Evolutionary conservation across 23 red algal species (phyloP).

Genomic region (Pyropia haitanensis): DNA sequence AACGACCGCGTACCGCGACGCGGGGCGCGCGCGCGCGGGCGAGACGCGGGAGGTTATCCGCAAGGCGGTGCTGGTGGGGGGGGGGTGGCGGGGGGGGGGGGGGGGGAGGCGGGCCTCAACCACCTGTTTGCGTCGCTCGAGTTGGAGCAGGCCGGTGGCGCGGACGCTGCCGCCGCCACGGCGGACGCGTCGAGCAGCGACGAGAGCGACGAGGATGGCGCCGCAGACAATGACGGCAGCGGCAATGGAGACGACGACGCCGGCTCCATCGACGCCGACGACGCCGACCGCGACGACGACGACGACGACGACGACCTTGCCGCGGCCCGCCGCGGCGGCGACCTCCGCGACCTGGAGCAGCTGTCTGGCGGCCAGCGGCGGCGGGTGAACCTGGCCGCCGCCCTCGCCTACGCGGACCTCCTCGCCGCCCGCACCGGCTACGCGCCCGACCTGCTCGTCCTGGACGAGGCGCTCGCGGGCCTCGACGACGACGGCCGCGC

Average conservation of each 20-base stretch:
- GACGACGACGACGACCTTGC: not conserved
- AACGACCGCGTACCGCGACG: conserved; percentile 35
- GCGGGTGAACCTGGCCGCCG: conserved; percentile 48
- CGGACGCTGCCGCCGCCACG: too few species aligned
- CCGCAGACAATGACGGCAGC: too few species aligned
- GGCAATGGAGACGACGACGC: too few species aligned
- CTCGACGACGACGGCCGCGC: conserved; percentile 65
- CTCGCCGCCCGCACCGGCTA: conserved; percentile 45
- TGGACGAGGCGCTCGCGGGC: conserved; percentile 70
- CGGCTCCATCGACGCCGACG: not conserved
- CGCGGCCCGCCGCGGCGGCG: not conserved
- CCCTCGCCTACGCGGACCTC: conserved; percentile 65
- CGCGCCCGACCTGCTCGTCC: conserved; percentile 50
- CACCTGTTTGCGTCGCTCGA: too few species aligned
- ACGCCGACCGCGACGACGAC: conserved; percentile 11
- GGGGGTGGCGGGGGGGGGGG: too few species aligned
- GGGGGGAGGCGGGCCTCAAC: too few species aligned
- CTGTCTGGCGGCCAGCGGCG: conserved; percentile 66
- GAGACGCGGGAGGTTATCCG: conserved; percentile 56
- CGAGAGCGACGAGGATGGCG: too few species aligned
- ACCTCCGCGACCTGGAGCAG: conserved; percentile 35
- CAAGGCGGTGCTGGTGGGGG: conserved; percentile 26
- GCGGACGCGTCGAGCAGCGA: too few species aligned
- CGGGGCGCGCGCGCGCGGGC: conserved; percentile 12
- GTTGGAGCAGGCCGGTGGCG: too few species aligned